phyloP scores from a whole-genome alignment of 371 early-diverging fungal species.

The Rhizopus arrhizus region DNA sequence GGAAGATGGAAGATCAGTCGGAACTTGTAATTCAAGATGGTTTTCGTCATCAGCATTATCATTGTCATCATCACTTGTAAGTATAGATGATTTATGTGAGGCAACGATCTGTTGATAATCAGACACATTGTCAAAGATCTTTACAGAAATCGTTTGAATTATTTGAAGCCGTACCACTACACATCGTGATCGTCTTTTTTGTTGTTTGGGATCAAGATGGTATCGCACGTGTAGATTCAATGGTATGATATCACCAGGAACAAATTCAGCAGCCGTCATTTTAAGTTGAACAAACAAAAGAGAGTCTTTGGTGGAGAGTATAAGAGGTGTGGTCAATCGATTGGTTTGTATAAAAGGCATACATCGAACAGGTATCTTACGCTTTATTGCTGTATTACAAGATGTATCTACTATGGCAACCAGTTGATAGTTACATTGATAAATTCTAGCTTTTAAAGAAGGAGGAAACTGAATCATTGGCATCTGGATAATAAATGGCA shows the following conservation, averaged over 20 bases:
- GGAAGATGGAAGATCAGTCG: constrained; percentile 13
- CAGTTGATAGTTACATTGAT: constrained; percentile 18
- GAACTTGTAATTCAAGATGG: constrained; percentile 14
- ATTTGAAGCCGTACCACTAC: constrained; percentile 20
- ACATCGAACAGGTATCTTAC: constrained; percentile 8
- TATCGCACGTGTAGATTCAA: constrained; percentile 8
- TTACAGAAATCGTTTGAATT: constrained; percentile 7
- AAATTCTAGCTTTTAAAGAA: constrained; percentile 1
- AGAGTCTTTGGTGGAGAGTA: constrained; percentile 1
- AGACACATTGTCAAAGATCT: constrained; percentile 2
- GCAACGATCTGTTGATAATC: constrained; percentile 6
- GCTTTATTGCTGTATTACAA: constrained; percentile 1
- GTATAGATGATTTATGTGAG: constrained; percentile 3
- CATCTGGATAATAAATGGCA: constrained; percentile 29
- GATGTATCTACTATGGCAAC: constrained; percentile 16
- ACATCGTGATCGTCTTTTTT: neutral
- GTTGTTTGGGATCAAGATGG: neutral
- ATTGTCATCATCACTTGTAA: neutral
- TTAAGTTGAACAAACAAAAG: constrained; percentile 10
- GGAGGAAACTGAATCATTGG: constrained; percentile 30
- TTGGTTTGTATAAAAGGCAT: constrained; percentile 29
- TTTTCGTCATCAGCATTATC: constrained; percentile 8
- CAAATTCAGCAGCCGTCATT: constrained; percentile 15
- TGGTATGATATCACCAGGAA: constrained; percentile 17
- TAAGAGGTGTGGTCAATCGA: constrained; percentile 17